Conservation (phyloP, 345 rosid species). For the Eutrema japonicum region DNA sequence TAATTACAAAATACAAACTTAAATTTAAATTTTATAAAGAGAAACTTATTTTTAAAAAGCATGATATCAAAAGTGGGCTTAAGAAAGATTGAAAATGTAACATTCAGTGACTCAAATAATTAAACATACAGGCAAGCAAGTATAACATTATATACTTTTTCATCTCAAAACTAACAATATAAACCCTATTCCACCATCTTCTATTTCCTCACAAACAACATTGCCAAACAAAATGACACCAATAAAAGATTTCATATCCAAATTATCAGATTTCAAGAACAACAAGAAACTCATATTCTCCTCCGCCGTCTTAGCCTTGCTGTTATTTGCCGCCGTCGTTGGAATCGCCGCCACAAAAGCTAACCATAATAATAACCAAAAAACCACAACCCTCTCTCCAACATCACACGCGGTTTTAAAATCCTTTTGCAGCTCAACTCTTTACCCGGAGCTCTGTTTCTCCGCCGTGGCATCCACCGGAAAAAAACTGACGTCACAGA, state of each 20-base stretch:
- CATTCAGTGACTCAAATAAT: too few relatives aligned
- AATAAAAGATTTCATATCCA: constrained; percentile 36
- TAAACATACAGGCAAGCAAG: constrained; percentile 2
- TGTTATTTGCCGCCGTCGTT: constrained; percentile 18
- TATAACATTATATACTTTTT: neutral
- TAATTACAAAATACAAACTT: too few relatives aligned
- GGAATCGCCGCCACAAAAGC: constrained; percentile 27
- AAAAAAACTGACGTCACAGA: constrained; percentile 36
- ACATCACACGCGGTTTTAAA: constrained; percentile 43
- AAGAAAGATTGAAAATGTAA: too few relatives aligned
- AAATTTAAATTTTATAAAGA: too few relatives aligned
- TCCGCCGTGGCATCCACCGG: constrained; percentile 49
- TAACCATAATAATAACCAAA: constrained; percentile 15
- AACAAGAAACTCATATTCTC: constrained; percentile 38
- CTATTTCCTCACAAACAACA: constrained; percentile 24
- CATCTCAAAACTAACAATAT: constrained; percentile 26
- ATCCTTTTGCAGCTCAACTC: constrained; percentile 59
- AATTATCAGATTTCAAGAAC: constrained; percentile 39
- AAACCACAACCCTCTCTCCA: constrained; percentile 24
- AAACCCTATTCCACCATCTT: constrained; percentile 17
- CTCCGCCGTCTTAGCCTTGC: constrained; percentile 29
- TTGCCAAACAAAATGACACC: constrained; percentile 32
- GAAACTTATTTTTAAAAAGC: too few relatives aligned
- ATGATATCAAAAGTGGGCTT: too few relatives aligned
- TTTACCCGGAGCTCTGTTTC: constrained; percentile 63